A percentile compares a stretch with the other conserved stretches of the same genome.
Evolutionary conservation across 2,329 filamentous ascomycete species (phyloP).

Genomic region (Nectriaceae sp.): DNA sequence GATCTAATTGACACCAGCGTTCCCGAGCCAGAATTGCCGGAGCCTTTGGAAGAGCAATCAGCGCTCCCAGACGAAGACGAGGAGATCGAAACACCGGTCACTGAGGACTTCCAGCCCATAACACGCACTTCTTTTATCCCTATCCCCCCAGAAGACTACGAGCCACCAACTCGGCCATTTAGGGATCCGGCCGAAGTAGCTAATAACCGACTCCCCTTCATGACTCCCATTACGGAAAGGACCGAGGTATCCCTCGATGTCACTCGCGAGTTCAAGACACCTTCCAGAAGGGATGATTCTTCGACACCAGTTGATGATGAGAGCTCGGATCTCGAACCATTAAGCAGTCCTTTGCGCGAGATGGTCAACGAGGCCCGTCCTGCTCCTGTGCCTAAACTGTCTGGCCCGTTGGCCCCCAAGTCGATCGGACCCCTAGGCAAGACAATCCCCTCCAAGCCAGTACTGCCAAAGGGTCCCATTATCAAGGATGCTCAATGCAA

Average conservation of each 20-base stretch:
- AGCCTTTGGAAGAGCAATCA: conserved; percentile 8
- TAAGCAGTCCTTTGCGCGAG: conserved; percentile 75
- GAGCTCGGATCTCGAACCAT: conserved; percentile 40
- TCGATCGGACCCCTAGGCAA: conserved; percentile 36
- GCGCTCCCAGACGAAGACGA: conserved; percentile 37
- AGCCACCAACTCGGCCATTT: conserved; percentile 76
- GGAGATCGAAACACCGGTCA: conserved; percentile 43
- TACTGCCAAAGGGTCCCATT: conserved; percentile 65
- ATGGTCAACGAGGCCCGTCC: conserved; percentile 56
- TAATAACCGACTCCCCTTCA: conserved; percentile 92
- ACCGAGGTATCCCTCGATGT: conserved; percentile 85
- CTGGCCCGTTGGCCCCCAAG: conserved; percentile 52
- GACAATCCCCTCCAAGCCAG: conserved; percentile 38
- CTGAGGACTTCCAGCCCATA: conserved; percentile 45
- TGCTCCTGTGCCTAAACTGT: conserved; percentile 47
- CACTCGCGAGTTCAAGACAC: conserved; percentile 72
- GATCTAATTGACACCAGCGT: conserved; percentile 41
- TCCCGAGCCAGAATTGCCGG: conserved; percentile 24
- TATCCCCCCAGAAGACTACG: conserved; percentile 82
- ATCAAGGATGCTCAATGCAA: conserved; percentile 86
- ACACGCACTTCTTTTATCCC: conserved; percentile 73
- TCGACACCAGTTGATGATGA: conserved; percentile 29
- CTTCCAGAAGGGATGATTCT: conserved; percentile 57
- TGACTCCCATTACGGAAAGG: conserved; percentile 97
- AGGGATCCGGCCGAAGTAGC: conserved; percentile 78